Evolutionary conservation across 331 rosid species (phyloP), one percentile per base, ranked within the genome.

Genomic region (Rhamnella rubrinervis): DNA sequence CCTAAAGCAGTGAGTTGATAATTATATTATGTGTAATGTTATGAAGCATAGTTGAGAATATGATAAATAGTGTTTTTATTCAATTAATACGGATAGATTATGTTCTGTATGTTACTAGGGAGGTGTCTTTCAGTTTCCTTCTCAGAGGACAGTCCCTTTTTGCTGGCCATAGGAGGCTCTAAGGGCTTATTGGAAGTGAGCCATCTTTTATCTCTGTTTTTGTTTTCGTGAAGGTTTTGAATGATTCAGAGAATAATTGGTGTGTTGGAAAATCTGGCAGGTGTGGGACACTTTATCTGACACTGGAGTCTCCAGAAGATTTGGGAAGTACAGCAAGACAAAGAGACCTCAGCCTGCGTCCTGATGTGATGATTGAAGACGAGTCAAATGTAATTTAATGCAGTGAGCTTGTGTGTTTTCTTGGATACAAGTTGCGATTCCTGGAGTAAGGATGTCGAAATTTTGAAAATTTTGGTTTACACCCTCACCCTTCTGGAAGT

Each of bases 81-180:
- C 15, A 62, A 40, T 40, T 68, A 35, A 68, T 41, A 31, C 21
- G 58, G 58, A 53, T 9, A 56, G 44, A 64, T 78, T 31, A 61
- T 79, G 57, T 62, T 73, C 39, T 57, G 71, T 25, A 71, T 62
- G 59, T 57, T 71, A 55, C n/a, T 77, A 93, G 98, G 98, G 98
- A 72, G 95, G 95, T 49, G 75, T 93, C 40, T 93, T 77, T 82
- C 89, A n/a, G 31, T 87, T 77, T 73, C 88, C 18, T 93, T 93
- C 82, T 83, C 97, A 6, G 85, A 78, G 70, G 98, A 93, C 82
- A 76, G 79, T 65, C 97, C 96, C 7, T 93, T 84, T 81, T 81
- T 88, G 79, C 81, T 91, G 76, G 98, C 95, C 26, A 79, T 93
- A 12, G 98, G 97, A 74, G 98, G 98, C 71, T 88, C 92, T 6